Evolutionary conservation across 768 basidiomycete genomes (phyloP).

Genomic region (Termitomyces sp.): DNA sequence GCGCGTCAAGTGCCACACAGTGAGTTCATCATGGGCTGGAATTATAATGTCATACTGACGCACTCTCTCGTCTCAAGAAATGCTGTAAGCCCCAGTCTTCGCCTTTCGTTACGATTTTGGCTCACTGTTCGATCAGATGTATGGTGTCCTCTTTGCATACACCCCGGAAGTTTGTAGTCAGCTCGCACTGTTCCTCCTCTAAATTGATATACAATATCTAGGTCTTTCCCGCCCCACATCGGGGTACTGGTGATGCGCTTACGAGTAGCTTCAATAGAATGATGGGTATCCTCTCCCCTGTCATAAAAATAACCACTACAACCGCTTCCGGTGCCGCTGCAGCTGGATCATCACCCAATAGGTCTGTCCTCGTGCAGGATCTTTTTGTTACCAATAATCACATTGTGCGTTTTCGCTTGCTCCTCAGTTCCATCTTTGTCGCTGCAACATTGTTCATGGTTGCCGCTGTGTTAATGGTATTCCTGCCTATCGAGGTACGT

Average conservation of each 20-base stretch:
- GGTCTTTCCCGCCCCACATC: slow-evolving; percentile 51
- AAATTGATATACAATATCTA: background rate
- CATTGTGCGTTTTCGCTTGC: background rate
- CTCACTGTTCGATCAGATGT: slow-evolving; percentile 16
- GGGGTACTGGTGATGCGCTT: slow-evolving; percentile 51
- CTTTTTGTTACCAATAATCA: background rate
- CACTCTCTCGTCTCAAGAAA: slow-evolving; percentile 1
- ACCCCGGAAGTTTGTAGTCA: slow-evolving; percentile 43
- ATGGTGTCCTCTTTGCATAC: slow-evolving; percentile 36
- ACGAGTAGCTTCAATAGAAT: slow-evolving; percentile 44
- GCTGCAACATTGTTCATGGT: slow-evolving; percentile 42
- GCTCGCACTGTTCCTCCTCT: background rate
- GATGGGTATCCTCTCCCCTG: slow-evolving; percentile 41
- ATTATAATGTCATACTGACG: background rate
- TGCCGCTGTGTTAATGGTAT: slow-evolving; percentile 32
- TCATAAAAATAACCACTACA: slow-evolving; percentile 41
- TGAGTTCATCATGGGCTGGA: slow-evolving; percentile 11
- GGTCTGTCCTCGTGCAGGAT: slow-evolving; percentile 31
- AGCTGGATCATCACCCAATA: slow-evolving; percentile 25
- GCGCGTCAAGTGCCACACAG: slow-evolving; percentile 36
- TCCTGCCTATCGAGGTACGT: slow-evolving; percentile 27
- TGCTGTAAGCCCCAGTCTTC: background rate
- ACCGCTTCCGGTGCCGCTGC: slow-evolving; percentile 1
- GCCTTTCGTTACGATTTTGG: background rate
- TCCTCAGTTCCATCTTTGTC: slow-evolving; percentile 39